Percentiles rank a stretch among this genome's conserved stretches.
phyloP scores from a whole-genome alignment of 768 basidiomycete species.

The Asterophora parasitica region DNA sequence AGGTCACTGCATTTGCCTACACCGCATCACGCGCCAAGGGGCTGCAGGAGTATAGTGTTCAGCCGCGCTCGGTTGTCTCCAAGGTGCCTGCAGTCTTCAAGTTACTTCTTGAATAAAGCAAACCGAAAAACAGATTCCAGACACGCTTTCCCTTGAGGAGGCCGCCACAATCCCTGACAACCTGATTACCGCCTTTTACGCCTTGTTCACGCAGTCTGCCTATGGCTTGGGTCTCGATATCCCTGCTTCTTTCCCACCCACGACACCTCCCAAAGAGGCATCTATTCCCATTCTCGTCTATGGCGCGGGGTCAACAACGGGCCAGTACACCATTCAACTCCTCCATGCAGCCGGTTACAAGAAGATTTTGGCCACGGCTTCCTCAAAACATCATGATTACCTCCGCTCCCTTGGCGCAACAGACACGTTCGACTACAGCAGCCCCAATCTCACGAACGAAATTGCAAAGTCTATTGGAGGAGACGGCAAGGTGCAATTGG shows the following conservation, averaged over 20 bases:
- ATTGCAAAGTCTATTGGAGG: slow-evolving; percentile 25
- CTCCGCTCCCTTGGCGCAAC: slow-evolving; percentile 31
- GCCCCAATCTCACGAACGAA: slow-evolving; percentile 23
- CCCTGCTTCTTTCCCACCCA: slow-evolving; percentile 26
- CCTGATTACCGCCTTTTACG: slow-evolving; percentile 35
- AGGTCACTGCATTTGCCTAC: slow-evolving; percentile 18
- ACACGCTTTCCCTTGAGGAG: slow-evolving; percentile 29
- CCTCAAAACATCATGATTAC: slow-evolving; percentile 19
- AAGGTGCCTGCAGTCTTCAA: slow-evolving; percentile 23
- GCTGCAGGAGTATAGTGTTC: slow-evolving; percentile 19
- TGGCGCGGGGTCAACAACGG: slow-evolving; percentile 36
- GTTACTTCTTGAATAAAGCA: no score
- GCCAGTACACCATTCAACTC: slow-evolving; percentile 32
- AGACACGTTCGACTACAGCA: slow-evolving; percentile 31
- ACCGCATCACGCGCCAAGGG: slow-evolving; percentile 9
- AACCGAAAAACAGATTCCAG: slow-evolving; percentile 34
- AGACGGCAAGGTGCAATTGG: slow-evolving; percentile 23
- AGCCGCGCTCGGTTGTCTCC: slow-evolving; percentile 18
- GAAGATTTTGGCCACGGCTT: slow-evolving; percentile 34
- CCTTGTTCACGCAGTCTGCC: slow-evolving; percentile 26
- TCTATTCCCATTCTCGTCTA: slow-evolving; percentile 35
- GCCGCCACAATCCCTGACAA: slow-evolving; percentile 39
- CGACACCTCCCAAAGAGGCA: slow-evolving; percentile 21
- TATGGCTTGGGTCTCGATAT: slow-evolving; percentile 25
- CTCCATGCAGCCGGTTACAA: slow-evolving; percentile 34